Conservation (phyloP, 2,329 filamentous ascomycete genomes). For the Chlorencoelia australis region DNA sequence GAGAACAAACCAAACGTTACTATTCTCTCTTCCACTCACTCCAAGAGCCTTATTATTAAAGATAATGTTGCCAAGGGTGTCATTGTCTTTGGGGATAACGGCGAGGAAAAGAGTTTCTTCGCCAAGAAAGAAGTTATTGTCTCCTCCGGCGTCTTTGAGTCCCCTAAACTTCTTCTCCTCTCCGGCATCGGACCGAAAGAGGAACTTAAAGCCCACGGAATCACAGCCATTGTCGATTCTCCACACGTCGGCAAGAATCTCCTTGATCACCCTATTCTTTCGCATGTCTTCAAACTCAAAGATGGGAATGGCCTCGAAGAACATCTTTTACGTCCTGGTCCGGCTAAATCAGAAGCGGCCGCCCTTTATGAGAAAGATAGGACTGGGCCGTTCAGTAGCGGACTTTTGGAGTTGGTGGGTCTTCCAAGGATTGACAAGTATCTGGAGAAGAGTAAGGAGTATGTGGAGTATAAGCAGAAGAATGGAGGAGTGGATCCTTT, state of each 20-base stretch:
- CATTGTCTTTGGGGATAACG: slow-evolving; percentile 31
- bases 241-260: slow-evolving; percentile 14
- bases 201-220: slow-evolving; percentile 11
- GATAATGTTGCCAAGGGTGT: slow-evolving; percentile 35
- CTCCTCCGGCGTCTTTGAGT: slow-evolving; percentile 17
- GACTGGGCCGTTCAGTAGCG: slow-evolving; percentile 33
- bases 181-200: slow-evolving; percentile 25
- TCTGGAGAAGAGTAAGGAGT: slow-evolving; percentile 38
- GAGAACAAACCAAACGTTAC: slow-evolving; percentile 45
- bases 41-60: slow-evolving; percentile 45
- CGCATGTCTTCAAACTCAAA: slow-evolving; percentile 32
- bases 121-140: slow-evolving; percentile 25
- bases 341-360: slow-evolving; percentile 30
- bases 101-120: slow-evolving; percentile 31
- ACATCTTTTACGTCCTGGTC: slow-evolving; percentile 29
- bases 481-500: slow-evolving; percentile 41
- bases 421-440: slow-evolving; percentile 48
- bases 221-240: slow-evolving; percentile 4
- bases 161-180: slow-evolving; percentile 27
- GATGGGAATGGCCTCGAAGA: slow-evolving; percentile 31
- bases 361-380: slow-evolving; percentile 31
- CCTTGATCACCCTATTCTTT: slow-evolving; percentile 21
- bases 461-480: slow-evolving; percentile 32
- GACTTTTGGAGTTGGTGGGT: slow-evolving; percentile 40
- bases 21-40: slow-evolving; percentile 36